phyloP scores from a whole-genome alignment of 768 basidiomycete genomes.

The Kwoniella sp. region DNA sequence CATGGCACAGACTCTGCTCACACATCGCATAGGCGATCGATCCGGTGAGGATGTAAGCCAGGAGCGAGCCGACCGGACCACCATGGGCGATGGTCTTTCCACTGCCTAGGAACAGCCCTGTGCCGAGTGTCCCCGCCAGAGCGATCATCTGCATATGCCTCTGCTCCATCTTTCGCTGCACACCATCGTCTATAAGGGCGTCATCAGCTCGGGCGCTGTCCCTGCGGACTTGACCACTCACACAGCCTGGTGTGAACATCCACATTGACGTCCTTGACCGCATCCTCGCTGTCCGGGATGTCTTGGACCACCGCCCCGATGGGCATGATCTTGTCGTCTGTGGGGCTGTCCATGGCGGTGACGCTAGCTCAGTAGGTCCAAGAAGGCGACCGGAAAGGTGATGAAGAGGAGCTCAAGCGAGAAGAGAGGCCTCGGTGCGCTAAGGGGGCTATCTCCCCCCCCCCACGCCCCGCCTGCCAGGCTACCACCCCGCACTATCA shows the following conservation, averaged over 20 bases:
- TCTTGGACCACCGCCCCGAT: not conserved
- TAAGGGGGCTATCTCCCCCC: too few species aligned
- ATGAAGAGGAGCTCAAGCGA: too few species aligned
- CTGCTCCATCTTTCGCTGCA: constrained; percentile 59
- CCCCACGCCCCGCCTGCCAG: too few species aligned
- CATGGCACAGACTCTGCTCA: constrained; percentile 5
- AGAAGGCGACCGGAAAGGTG: too few species aligned
- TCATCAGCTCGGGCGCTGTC: not conserved
- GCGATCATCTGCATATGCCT: constrained; percentile 37
- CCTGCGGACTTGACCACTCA: constrained; percentile 11
- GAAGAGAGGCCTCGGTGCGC: too few species aligned
- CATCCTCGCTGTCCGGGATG: not conserved
- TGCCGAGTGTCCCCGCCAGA: constrained; percentile 25
- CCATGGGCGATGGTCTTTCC: constrained; percentile 33
- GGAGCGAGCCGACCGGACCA: constrained; percentile 27
- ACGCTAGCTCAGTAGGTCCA: too few species aligned
- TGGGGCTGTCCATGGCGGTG: too few species aligned
- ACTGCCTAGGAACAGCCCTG: constrained; percentile 19
- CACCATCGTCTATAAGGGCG: constrained; percentile 54
- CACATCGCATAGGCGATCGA: constrained; percentile 27
- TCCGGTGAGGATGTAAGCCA: constrained; percentile 23
- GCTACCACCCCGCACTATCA: too few species aligned
- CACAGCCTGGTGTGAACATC: constrained; percentile 32
- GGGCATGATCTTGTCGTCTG: constrained; percentile 13
- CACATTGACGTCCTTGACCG: constrained; percentile 15